Conservation (phyloP, 2,329 filamentous ascomycete species). For the Passalora sequoiae region DNA sequence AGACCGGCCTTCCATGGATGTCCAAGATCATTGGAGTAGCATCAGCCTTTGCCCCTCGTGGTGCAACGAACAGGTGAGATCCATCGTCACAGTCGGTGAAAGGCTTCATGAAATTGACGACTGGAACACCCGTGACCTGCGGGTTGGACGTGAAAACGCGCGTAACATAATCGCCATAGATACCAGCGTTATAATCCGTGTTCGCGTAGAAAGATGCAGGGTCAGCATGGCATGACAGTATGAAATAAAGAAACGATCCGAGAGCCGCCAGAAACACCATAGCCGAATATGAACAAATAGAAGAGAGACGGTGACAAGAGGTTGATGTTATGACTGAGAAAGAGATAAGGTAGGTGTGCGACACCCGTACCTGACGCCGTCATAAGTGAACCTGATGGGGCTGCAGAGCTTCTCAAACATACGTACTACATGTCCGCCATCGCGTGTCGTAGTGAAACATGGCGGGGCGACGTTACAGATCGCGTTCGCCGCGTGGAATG, state of each 20-base stretch:
- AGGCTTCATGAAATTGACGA: slow-evolving; percentile 28
- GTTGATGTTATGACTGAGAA: neutral
- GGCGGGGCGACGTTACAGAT: neutral
- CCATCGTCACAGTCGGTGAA: slow-evolving; percentile 31
- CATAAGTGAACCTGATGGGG: neutral
- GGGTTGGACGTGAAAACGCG: slow-evolving; percentile 33
- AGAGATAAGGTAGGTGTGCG: neutral
- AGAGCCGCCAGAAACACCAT: neutral
- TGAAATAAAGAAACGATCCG: slow-evolving; percentile 1
- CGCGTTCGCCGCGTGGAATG: slow-evolving; percentile 4
- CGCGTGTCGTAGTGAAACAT: slow-evolving; percentile 1
- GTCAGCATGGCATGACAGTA: slow-evolving; percentile 11
- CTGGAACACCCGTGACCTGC: slow-evolving; percentile 30
- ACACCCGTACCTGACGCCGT: neutral
- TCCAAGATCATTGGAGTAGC: slow-evolving; percentile 20
- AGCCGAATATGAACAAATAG: neutral
- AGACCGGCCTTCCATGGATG: slow-evolving; percentile 12
- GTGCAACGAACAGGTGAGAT: slow-evolving; percentile 26
- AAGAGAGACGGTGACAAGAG: neutral
- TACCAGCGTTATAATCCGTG: slow-evolving; percentile 32
- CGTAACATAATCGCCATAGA: slow-evolving; percentile 35
- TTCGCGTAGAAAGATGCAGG: slow-evolving; percentile 20
- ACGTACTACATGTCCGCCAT: neutral
- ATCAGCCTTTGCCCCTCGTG: slow-evolving; percentile 20
- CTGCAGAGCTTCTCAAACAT: neutral